These are phyloP conservation scores for Stachybotrys echinatus DNA, from an alignment of 2,329 filamentous ascomycete species.

Conservation along the genomic window DNA sequence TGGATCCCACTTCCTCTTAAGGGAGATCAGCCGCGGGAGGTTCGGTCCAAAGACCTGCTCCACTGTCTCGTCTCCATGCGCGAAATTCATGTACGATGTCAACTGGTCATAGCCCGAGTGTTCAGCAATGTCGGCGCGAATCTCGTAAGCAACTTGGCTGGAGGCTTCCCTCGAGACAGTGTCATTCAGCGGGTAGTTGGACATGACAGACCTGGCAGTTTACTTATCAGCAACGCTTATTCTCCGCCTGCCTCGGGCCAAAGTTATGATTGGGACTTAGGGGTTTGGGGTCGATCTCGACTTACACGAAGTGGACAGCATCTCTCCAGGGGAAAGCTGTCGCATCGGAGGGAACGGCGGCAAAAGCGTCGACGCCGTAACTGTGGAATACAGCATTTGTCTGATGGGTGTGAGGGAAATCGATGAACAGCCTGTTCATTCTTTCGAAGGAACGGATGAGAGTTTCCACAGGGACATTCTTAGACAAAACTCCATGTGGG, in stretches of 20 bases:
- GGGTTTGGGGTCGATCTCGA: neutral
- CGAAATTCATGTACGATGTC: neutral
- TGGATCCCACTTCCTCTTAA: constrained; percentile 1
- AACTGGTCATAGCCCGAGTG: neutral
- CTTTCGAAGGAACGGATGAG: neutral
- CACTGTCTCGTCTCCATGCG: neutral
- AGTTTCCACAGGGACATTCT: neutral
- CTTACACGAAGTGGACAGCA: neutral
- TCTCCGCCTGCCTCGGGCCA: neutral
- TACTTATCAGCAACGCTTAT: neutral
- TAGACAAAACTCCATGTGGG: neutral
- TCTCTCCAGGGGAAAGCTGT: neutral
- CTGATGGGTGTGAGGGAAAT: neutral
- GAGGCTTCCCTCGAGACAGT: no score
- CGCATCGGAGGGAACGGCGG: neutral
- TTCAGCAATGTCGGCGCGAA: neutral
- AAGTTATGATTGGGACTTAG: neutral
- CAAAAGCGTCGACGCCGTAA: neutral
- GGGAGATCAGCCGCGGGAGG: neutral
- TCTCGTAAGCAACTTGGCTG: neutral
- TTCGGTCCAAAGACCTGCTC: neutral
- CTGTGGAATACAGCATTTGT: neutral
- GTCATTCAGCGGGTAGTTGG: no score
- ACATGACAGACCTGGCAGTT: neutral
- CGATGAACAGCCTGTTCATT: neutral